Conservation (phyloP, 1,139 yeast genomes). For the Suhomyces anneliseae region DNA sequence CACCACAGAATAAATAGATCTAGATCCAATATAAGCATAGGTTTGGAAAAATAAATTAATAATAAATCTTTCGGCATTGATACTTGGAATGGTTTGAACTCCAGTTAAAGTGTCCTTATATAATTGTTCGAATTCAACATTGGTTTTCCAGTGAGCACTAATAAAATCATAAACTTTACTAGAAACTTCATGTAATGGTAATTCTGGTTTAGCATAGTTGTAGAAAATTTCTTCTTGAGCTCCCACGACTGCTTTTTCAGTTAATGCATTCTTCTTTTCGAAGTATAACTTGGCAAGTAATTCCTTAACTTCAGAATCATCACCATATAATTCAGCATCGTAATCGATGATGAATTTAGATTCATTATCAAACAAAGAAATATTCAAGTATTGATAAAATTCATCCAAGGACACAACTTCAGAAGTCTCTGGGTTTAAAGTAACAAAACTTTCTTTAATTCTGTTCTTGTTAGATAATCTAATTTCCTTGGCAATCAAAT, state of each 20-base stretch:
- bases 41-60: constrained; percentile 68
- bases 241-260: constrained; percentile 28
- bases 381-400: constrained; percentile 62
- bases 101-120: constrained; percentile 30
- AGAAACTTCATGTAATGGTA: constrained; percentile 41
- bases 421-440: constrained; percentile 29
- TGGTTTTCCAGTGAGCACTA: constrained; percentile 43
- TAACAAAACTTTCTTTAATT: constrained; percentile 74
- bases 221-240: constrained; percentile 46
- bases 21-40: constrained; percentile 78
- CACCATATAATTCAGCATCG: constrained; percentile 41
- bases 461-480: constrained; percentile 71
- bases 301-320: constrained; percentile 21
- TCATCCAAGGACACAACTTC: constrained; percentile 45
- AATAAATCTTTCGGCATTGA: constrained; percentile 45
- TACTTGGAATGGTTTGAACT: constrained; percentile 23
- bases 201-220: constrained; percentile 35
- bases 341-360: constrained; percentile 30
- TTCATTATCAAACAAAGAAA: constrained; percentile 33
- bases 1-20: constrained; percentile 86
- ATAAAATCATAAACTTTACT: constrained; percentile 44
- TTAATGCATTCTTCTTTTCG: constrained; percentile 33
- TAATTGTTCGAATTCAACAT: constrained; percentile 39
- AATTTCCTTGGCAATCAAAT: constrained; percentile 80
- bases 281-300: constrained; percentile 28